A percentile compares a stretch with the other conserved stretches of the same genome.
Evolutionary conservation across 176 grass and related monocot genomes (phyloP).

Genomic region (Coix lacrymajobi): DNA sequence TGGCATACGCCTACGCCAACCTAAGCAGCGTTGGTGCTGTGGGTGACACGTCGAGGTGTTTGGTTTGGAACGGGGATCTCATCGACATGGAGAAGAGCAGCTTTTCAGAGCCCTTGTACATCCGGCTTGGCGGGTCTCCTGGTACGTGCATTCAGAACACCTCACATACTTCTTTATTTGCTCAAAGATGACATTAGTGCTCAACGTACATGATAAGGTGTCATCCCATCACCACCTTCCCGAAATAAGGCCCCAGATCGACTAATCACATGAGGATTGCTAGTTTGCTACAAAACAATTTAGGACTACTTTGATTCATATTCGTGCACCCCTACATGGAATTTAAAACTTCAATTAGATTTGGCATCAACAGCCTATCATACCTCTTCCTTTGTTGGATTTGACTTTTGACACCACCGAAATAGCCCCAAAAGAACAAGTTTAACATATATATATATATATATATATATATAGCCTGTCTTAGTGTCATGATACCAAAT

Average conservation of each 20-base stretch:
- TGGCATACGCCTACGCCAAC: slow-evolving; percentile 20
- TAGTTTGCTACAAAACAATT: no score
- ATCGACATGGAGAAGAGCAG: slow-evolving; percentile 1
- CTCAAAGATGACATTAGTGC: background rate
- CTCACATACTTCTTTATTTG: background rate
- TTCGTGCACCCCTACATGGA: background rate
- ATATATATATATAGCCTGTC: background rate
- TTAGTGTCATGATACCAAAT: background rate
- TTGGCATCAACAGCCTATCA: background rate
- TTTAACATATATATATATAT: no score
- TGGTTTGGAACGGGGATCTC: slow-evolving; percentile 49
- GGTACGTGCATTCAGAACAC: background rate
- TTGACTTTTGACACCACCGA: no score
- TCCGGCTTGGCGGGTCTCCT: slow-evolving; percentile 24
- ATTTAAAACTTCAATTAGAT: no score
- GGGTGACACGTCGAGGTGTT: slow-evolving; percentile 14
- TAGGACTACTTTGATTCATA: no score
- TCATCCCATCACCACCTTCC: background rate
- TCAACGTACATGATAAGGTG: background rate
- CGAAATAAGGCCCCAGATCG: background rate
- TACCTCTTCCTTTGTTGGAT: background rate
- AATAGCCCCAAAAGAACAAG: no score
- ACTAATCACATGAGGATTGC: background rate
- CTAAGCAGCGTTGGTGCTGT: background rate
- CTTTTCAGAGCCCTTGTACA: slow-evolving; percentile 27